Base-by-base conservation (phyloP, 2,329 filamentous ascomycete species). In the Periconia digitata region DNA sequence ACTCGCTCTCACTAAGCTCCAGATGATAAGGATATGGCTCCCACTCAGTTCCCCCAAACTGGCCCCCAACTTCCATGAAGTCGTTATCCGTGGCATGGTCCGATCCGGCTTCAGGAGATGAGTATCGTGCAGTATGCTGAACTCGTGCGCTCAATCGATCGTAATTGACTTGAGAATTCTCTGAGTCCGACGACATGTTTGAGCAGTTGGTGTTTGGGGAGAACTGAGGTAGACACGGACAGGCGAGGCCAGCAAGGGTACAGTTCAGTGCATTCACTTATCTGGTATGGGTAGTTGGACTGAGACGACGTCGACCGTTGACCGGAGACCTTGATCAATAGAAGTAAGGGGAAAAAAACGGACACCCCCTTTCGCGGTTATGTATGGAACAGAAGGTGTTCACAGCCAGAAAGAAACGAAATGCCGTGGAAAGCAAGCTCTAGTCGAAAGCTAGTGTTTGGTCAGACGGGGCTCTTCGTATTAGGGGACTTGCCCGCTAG, bases 1-100 rank as follows among this genome's bases (percentile, higher is more conserved):
- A 34, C 17, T 48, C 49, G 20, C 22, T 29, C 34, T 51, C 49
- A 36, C 45, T 48, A 37, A 51, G 10, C 12, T 48, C 41, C 20
- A 51, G 20, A 27, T 43, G 21, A 8, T 15, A 32, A 12, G 49
- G 43, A 23, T 45, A 44, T 6, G 45, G 46, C 12, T 42, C 38
- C 20, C 49, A 35, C 29, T 45, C 20, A 29, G 39, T 34, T 3
- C 22, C 49, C 27, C 49, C 49, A 16, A 37, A 37, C n/a, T 17
- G n/a, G 18, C 16, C n/a, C 43, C 40, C 40, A 46, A 51, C 23
- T 18, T 18, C 42, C 10, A 38, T 39, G 20, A 51, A 43, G 16
- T 45, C 45, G 38, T 41, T 20, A 22, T 45, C 49, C 39, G 49
- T 21, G 18, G n/a, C 16, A n/a, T 4, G 22, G 22, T 29, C 40